Conservation (phyloP, 2,329 filamentous ascomycete genomes). For the Dactylonectria macrodidyma region DNA sequence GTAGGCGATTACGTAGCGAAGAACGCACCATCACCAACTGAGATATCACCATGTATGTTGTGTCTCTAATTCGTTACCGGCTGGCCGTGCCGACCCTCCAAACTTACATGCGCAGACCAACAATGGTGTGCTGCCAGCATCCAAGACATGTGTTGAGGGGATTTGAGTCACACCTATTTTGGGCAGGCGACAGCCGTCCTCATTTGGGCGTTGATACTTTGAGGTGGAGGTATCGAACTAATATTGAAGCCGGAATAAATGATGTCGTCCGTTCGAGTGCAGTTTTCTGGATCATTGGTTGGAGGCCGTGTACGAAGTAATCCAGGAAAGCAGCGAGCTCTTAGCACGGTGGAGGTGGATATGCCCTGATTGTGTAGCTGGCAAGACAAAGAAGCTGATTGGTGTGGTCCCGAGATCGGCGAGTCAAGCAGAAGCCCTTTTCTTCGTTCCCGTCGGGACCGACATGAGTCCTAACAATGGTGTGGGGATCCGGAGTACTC, state of each 20-base stretch:
- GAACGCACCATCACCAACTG: conserved; percentile 3
- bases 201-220: neutral
- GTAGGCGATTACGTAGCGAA: neutral
- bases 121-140: conserved; percentile 19
- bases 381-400: conserved; percentile 33
- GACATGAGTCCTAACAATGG: conserved; percentile 41
- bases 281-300: conserved; percentile 1
- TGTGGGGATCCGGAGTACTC: conserved; percentile 40
- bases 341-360: conserved; percentile 14
- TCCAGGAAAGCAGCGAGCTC: neutral
- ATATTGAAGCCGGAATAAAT: neutral
- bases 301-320: neutral
- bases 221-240: neutral
- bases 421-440: conserved; percentile 41
- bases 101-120: conserved; percentile 15
- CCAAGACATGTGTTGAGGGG: conserved; percentile 19
- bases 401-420: conserved; percentile 34
- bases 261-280: neutral
- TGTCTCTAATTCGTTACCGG: conserved; percentile 34
- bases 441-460: conserved; percentile 48
- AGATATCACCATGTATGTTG: conserved; percentile 1
- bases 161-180: conserved; percentile 6
- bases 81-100: conserved; percentile 27
- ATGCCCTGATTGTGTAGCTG: conserved; percentile 20
- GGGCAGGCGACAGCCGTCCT: neutral